A percentile compares a stretch with the other conserved stretches of the same genome.
Evolutionary conservation across 2,329 filamentous ascomycete genomes (phyloP).

Genomic region (Dendryphion nanum): DNA sequence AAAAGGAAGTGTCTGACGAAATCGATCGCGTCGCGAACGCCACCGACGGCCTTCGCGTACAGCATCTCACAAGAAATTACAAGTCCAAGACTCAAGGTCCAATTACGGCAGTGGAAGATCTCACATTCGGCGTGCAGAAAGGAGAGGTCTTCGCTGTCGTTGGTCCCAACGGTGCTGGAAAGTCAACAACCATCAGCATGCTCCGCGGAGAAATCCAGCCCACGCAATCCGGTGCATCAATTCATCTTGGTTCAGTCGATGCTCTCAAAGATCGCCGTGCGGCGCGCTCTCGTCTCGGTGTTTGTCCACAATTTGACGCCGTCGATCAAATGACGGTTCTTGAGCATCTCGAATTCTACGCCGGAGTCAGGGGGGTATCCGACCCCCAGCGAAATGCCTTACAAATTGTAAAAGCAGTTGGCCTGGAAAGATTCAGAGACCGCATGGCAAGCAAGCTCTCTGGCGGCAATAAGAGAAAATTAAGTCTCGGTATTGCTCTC

Average conservation of each 20-base stretch:
- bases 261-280: conserved; percentile 65
- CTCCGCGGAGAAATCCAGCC: conserved; percentile 81
- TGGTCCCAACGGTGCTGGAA: conserved; percentile 87
- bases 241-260: conserved; percentile 73
- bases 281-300: conserved; percentile 73
- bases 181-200: conserved; percentile 82
- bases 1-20: conserved; percentile 59
- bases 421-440: conserved; percentile 65
- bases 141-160: conserved; percentile 85
- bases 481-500: conserved; percentile 82
- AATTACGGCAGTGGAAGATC: conserved; percentile 72
- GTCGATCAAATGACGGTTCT: conserved; percentile 85
- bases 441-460: conserved; percentile 76
- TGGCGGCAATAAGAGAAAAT: conserved; percentile 86
- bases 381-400: conserved; percentile 74
- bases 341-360: conserved; percentile 85
- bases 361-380: conserved; percentile 72
- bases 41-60: conserved; percentile 69
- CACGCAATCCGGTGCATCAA: conserved; percentile 61
- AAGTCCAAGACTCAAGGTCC: conserved; percentile 49
- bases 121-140: conserved; percentile 74
- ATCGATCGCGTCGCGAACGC: conserved; percentile 62
- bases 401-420: conserved; percentile 73
- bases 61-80: conserved; percentile 76
- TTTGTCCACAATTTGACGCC: conserved; percentile 73